Percentiles rank a stretch among this genome's conserved stretches.
phyloP scores from a whole-genome alignment of 805 yeast genomes.

The Yarrowia yakushimensis region DNA sequence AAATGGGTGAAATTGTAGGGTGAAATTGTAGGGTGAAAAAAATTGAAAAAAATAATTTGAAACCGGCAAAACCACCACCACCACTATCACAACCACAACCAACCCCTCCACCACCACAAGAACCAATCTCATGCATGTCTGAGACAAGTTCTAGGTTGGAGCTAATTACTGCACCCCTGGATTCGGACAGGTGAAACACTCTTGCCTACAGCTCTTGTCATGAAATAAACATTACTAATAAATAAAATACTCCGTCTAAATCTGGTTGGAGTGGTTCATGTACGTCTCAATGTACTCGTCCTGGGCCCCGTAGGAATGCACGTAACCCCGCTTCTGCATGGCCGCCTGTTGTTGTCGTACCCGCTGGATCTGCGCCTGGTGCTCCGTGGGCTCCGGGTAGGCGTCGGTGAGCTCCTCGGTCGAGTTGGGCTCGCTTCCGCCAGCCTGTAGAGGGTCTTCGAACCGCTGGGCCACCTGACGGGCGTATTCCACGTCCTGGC shows the following conservation, averaged over 20 bases:
- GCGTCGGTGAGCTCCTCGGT: conserved; percentile 1
- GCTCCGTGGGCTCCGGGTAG: conserved; percentile 2
- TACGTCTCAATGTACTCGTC: conserved; percentile 22
- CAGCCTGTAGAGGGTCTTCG: conserved; percentile 14
- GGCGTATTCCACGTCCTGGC: conserved; percentile 19
- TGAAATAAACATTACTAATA: conserved; percentile 23
- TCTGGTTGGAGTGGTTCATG: conserved; percentile 19
- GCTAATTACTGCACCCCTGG: too few relatives aligned
- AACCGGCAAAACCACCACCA: too few relatives aligned
- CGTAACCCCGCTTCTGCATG: background rate
- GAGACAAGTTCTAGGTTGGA: too few relatives aligned
- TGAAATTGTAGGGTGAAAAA: too few relatives aligned
- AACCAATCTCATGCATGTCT: too few relatives aligned
- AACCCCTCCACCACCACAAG: too few relatives aligned
- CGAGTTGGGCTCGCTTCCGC: background rate
- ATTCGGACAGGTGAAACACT: too few relatives aligned
- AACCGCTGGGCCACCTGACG: conserved; percentile 19
- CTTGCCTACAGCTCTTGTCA: too few relatives aligned
- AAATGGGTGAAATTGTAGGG: too few relatives aligned
- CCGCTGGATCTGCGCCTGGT: background rate
- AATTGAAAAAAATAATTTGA: too few relatives aligned
- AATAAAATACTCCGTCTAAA: background rate
- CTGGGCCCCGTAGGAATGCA: conserved; percentile 20
- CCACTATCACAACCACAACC: too few relatives aligned
- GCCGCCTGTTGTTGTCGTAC: conserved; percentile 15